Evolutionary conservation across 2,329 filamentous ascomycete species (phyloP), one percentile per base, ranked within the genome.

Genomic region (Talaromyces piceae): DNA sequence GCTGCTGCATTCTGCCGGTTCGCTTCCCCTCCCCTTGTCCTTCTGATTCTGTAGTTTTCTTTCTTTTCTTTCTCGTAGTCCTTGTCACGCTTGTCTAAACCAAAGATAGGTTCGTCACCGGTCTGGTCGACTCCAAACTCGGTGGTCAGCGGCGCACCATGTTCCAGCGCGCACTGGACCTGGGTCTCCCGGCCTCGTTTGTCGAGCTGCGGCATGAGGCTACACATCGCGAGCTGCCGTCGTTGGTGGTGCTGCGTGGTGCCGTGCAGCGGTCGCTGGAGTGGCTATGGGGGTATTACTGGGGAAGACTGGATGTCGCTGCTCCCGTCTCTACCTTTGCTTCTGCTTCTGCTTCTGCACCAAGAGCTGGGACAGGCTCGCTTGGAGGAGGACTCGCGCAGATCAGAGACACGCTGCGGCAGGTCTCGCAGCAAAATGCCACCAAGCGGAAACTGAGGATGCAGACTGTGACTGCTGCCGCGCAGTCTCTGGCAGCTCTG

Each of bases 211-310:
- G 91, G 43, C 91, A 96, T 67, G 87, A 94, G 70, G 88, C 87
- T 41, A 94, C 90, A 37, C 91, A 97, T 67, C 88, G 94, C 67
- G 87, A 90, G 64, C 73, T 95, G 51, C 91, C 91, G 0, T 83
- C 84, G 1, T 73, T 95, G 49, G 76, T 80, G 9, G 83, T 88
- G 56, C 73, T 96, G 55, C 80, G 88, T 48, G 77, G 77, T 30
- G 86, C 86, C 1, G 81, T 86, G 1, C 72, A 76, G 56, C 81
- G 85, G 59, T 88, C 86, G 1, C 74, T 96, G 55, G 74, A 76
- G 41, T 96, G 91, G 91, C 83, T 96, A 47, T 95, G 88, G 88
- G 78, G 83, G 49, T 88, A 88, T 67, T 96, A 95, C 73, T 97
- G 91, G 91, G 70, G 63, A 11, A 69, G 72, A 31, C 63, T 83